A percentile compares a stretch with the other conserved stretches of the same genome.
phyloP scores from a whole-genome alignment of 345 rosid genomes.

The Eucalyptus marginata region DNA sequence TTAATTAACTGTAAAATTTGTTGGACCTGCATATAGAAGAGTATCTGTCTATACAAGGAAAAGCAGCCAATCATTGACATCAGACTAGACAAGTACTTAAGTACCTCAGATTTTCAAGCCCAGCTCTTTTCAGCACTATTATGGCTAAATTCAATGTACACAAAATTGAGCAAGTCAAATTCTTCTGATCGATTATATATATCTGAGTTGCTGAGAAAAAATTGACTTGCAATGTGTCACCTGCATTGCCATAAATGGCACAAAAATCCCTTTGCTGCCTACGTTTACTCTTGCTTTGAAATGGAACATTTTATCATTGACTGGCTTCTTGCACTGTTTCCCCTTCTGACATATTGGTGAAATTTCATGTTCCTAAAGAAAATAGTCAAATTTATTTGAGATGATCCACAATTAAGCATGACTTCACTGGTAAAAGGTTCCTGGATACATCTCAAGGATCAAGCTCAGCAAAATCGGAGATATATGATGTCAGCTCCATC shows the following conservation, averaged over 20 bases:
- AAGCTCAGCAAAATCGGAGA: background rate
- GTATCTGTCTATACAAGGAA: background rate
- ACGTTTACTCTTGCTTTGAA: background rate
- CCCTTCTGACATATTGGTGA: background rate
- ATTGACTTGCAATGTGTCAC: background rate
- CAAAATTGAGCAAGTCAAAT: background rate
- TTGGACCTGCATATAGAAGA: background rate
- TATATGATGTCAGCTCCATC: background rate
- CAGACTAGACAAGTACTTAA: background rate
- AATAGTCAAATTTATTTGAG: background rate
- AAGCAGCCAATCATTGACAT: background rate
- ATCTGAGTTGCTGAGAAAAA: background rate
- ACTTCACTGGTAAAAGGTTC: background rate
- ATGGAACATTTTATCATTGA: background rate
- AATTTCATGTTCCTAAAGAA: background rate
- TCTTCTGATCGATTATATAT: background rate
- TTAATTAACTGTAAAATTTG: background rate
- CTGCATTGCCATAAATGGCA: background rate
- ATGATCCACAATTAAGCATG: background rate
- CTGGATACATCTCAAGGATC: background rate
- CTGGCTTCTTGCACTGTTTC: background rate
- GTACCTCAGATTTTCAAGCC: background rate
- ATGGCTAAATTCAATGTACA: background rate
- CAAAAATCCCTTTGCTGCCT: background rate
- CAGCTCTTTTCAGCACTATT: background rate